A percentile compares a stretch with the other conserved stretches of the same genome.
Evolutionary conservation across 1,284 basidiomycete genomes (phyloP).

Genomic region (Ceratobasidium sp.): DNA sequence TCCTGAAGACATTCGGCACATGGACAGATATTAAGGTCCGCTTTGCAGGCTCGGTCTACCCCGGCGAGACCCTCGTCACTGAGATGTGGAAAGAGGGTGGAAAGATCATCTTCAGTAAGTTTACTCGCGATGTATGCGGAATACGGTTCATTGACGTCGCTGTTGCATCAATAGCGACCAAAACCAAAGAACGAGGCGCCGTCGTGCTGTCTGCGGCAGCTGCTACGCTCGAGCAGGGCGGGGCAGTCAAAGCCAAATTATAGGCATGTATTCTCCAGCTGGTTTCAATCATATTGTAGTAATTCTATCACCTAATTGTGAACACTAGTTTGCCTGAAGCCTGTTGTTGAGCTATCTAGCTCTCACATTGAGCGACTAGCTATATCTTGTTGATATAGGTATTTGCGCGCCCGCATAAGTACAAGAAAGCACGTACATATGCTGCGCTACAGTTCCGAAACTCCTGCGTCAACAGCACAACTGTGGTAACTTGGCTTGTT

Average conservation of each 20-base stretch:
- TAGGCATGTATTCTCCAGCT: constrained; percentile 55
- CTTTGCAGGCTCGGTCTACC: constrained; percentile 93
- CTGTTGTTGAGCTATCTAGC: no score
- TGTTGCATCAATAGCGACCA: constrained; percentile 65
- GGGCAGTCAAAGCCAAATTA: constrained; percentile 69
- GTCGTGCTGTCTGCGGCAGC: constrained; percentile 81
- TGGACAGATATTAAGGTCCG: constrained; percentile 97
- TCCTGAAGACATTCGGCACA: constrained; percentile 87
- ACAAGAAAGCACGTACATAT: no score
- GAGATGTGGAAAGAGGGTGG: constrained; percentile 98
- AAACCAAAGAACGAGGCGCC: constrained; percentile 82
- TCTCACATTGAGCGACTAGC: no score
- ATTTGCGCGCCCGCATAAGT: no score
- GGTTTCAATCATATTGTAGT: neutral
- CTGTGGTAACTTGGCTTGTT: constrained; percentile 58
- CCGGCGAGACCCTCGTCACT: constrained; percentile 94
- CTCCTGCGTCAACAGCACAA: constrained; percentile 59
- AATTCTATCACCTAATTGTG: neutral
- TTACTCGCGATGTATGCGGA: constrained; percentile 17
- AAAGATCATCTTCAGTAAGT: constrained; percentile 92
- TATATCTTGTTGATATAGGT: no score
- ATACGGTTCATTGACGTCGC: constrained; percentile 10
- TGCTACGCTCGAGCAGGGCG: constrained; percentile 70
- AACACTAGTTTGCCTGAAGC: no score
- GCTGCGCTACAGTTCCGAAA: no score